These are phyloP conservation scores for Blepharisma japonicum DNA, from an alignment of 73 alveolate species.

Conservation along the genomic window DNA sequence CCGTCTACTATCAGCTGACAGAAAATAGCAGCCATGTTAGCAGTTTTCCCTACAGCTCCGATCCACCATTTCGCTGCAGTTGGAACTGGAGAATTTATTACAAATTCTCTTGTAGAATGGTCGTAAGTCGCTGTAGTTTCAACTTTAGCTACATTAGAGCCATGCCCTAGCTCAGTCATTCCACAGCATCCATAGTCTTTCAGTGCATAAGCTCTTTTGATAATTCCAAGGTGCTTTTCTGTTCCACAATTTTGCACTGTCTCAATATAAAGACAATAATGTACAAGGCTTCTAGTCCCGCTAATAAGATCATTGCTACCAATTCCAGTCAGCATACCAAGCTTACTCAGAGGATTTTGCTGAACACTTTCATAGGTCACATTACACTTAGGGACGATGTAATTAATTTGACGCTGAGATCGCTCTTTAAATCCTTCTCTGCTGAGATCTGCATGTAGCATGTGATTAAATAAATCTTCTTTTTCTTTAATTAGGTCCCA, in stretches of 20 bases:
- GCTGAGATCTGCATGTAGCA: background rate
- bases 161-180: constrained; percentile 86
- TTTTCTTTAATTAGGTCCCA: background rate
- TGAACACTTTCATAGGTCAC: background rate
- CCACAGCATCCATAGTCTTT: constrained; percentile 70
- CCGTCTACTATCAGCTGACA: constrained; percentile 61
- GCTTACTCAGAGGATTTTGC: background rate
- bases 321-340: background rate
- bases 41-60: constrained; percentile 76
- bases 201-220: constrained; percentile 46
- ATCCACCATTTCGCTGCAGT: constrained; percentile 72
- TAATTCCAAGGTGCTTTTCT: constrained; percentile 56
- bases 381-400: background rate
- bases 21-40: constrained; percentile 61
- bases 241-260: constrained; percentile 78
- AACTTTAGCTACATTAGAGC: constrained; percentile 75
- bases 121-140: constrained; percentile 79
- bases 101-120: constrained; percentile 48
- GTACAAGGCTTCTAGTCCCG: constrained; percentile 36
- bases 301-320: background rate
- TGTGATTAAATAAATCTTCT: background rate
- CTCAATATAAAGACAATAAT: constrained; percentile 55
- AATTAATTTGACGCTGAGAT: background rate
- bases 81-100: constrained; percentile 72
- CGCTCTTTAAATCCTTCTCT: background rate